A percentile compares a stretch with the other conserved stretches of the same genome.
Evolutionary conservation across 1,284 basidiomycete species (phyloP).

Genomic region (Schizophyllum commune): DNA sequence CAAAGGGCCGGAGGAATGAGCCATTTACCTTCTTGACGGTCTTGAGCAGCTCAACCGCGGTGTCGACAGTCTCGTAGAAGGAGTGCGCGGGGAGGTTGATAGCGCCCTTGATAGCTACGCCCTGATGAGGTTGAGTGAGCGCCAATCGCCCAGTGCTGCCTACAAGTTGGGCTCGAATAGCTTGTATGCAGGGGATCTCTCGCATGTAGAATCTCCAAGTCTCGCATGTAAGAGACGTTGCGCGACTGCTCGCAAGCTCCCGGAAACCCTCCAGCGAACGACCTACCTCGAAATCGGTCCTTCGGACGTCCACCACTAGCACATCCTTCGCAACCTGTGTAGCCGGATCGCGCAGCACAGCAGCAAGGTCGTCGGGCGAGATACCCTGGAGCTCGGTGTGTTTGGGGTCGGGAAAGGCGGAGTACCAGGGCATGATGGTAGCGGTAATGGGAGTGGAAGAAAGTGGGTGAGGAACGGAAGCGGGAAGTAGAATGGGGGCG

Average conservation of each 20-base stretch:
- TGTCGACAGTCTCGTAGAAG: slow-evolving; percentile 18
- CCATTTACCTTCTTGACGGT: slow-evolving; percentile 7
- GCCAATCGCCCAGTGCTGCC: background rate
- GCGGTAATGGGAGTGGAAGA: background rate
- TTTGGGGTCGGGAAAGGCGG: slow-evolving; percentile 12
- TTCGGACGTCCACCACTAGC: slow-evolving; percentile 19
- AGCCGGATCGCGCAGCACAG: slow-evolving; percentile 4
- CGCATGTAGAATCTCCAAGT: too few relatives aligned
- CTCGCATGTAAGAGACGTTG: too few relatives aligned
- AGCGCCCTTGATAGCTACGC: slow-evolving; percentile 15
- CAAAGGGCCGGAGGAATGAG: too few relatives aligned
- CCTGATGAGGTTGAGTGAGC: slow-evolving; percentile 1
- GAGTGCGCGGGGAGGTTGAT: slow-evolving; percentile 21
- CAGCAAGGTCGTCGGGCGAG: slow-evolving; percentile 10
- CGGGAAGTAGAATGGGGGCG: too few relatives aligned
- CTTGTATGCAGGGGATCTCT: too few relatives aligned
- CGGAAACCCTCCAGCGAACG: too few relatives aligned
- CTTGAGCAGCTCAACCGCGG: slow-evolving; percentile 13
- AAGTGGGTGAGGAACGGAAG: too few relatives aligned
- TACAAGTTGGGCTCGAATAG: too few relatives aligned
- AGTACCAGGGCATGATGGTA: slow-evolving; percentile 9
- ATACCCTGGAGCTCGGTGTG: slow-evolving; percentile 10
- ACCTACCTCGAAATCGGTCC: slow-evolving; percentile 19
- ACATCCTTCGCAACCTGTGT: slow-evolving; percentile 11
- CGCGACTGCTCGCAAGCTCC: too few relatives aligned